Percentiles rank a stretch among this genome's conserved stretches.
Conservation (phyloP, 495 filamentous ascomycete species). For the Durotheca rogersii region DNA sequence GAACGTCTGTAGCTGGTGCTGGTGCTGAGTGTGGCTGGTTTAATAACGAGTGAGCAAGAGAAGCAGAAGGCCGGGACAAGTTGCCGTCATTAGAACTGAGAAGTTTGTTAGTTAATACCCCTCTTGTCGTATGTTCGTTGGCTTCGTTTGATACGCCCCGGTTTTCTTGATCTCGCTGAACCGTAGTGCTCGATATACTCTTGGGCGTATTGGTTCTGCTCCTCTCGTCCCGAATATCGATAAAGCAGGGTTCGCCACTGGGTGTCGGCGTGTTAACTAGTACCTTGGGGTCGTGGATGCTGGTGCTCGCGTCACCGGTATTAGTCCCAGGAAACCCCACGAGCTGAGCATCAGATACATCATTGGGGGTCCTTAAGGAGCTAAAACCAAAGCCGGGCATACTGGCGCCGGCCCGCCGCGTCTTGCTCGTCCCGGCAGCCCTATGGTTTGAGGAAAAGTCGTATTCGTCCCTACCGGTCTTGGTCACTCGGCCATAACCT, state of each 20-base stretch:
- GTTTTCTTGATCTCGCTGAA: neutral
- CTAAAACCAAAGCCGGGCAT: slow-evolving; percentile 44
- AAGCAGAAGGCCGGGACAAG: slow-evolving; percentile 41
- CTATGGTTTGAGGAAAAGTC: slow-evolving; percentile 24
- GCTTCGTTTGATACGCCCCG: neutral
- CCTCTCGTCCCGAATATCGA: slow-evolving; percentile 27
- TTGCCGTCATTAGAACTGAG: slow-evolving; percentile 24
- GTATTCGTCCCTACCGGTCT: slow-evolving; percentile 24
- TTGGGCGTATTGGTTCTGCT: slow-evolving; percentile 24
- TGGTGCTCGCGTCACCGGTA: slow-evolving; percentile 35
- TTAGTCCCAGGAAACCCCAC: slow-evolving; percentile 38
- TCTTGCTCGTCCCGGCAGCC: slow-evolving; percentile 26
- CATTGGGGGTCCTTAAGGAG: slow-evolving; percentile 9
- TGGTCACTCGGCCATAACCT: slow-evolving; percentile 17
- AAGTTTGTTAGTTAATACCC: slow-evolving; percentile 31
- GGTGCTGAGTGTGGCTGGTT: slow-evolving; percentile 46
- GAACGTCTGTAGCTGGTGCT: slow-evolving; percentile 28
- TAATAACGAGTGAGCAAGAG: slow-evolving; percentile 45
- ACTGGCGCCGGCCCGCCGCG: slow-evolving; percentile 38
- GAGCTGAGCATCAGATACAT: slow-evolving; percentile 27
- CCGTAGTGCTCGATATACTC: slow-evolving; percentile 22
- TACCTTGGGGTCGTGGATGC: slow-evolving; percentile 35
- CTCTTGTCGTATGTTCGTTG: slow-evolving; percentile 12
- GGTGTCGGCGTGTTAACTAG: slow-evolving; percentile 45
- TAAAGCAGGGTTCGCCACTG: slow-evolving; percentile 20